Percentiles rank a stretch among this genome's conserved stretches.
Evolutionary conservation across 768 basidiomycete species (phyloP).

Genomic region (Naganishia friedmannii): DNA sequence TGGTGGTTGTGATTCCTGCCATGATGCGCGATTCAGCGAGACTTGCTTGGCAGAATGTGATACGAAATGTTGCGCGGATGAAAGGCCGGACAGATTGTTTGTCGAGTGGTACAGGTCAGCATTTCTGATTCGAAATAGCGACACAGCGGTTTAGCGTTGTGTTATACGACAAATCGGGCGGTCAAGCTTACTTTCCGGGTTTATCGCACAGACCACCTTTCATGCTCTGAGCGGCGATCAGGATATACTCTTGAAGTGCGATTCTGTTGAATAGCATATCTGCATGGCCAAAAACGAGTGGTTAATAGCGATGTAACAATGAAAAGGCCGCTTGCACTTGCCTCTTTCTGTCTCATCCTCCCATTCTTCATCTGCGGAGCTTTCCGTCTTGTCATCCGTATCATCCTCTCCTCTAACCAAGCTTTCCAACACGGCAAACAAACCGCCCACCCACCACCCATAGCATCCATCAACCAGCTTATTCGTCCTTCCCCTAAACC

Average conservation of each 20-base stretch:
- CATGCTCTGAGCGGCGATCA: conserved; percentile 79
- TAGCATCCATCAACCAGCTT: conserved; percentile 99
- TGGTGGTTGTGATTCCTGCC: conserved; percentile 34
- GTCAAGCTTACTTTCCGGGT: conserved; percentile 73
- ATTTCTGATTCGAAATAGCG: conserved; percentile 55
- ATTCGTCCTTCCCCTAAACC: conserved; percentile 89
- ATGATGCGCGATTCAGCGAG: conserved; percentile 32
- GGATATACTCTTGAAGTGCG: conserved; percentile 83
- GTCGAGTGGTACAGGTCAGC: conserved; percentile 94
- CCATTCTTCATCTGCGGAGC: conserved; percentile 58
- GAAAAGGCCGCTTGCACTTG: not conserved
- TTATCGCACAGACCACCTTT: conserved; percentile 89
- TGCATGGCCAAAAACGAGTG: not conserved
- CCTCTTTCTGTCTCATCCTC: conserved; percentile 62
- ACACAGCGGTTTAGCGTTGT: no score
- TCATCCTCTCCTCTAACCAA: conserved; percentile 35
- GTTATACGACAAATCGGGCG: not conserved
- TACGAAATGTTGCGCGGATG: conserved; percentile 79
- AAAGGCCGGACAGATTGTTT: conserved; percentile 86
- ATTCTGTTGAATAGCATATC: conserved; percentile 35
- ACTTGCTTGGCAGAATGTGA: conserved; percentile 55
- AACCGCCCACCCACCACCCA: conserved; percentile 98
- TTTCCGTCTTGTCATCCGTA: conserved; percentile 13
- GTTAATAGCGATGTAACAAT: conserved; percentile 46
- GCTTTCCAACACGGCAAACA: conserved; percentile 72